Conservation (phyloP, 805 yeast species). For the Brettanomyces sp. region DNA sequence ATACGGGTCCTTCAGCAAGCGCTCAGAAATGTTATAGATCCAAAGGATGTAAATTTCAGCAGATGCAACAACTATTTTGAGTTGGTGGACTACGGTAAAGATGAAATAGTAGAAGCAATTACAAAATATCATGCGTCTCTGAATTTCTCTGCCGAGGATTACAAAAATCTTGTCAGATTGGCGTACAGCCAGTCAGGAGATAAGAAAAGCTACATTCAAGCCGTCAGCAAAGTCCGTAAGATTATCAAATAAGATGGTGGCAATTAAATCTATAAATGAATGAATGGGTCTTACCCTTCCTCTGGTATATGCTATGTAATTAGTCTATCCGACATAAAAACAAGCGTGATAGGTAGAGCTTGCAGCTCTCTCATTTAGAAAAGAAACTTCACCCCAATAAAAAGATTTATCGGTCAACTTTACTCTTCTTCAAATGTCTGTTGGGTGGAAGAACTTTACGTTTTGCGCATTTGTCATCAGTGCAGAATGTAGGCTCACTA, state of each 20-base stretch:
- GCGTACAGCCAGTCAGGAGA: conserved; percentile 33
- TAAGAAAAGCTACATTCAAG: conserved; percentile 4
- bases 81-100: conserved; percentile 40
- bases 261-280: no score
- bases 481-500: background rate
- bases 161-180: conserved; percentile 42
- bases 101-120: conserved; percentile 33
- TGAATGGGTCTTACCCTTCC: no score
- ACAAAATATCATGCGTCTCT: background rate
- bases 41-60: conserved; percentile 45
- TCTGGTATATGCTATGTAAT: no score
- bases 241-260: no score
- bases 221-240: no score
- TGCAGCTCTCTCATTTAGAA: no score
- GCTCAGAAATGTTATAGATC: conserved; percentile 49
- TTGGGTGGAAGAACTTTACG: background rate
- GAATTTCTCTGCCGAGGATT: conserved; percentile 34
- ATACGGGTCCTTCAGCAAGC: conserved; percentile 61
- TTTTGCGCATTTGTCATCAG: background rate
- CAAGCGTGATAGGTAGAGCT: no score
- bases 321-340: no score
- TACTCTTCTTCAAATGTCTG: no score
- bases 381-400: no score
- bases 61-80: conserved; percentile 49
- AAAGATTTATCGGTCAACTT: no score